phyloP scores from a whole-genome alignment of 352 stramenopile species.

The Globisporangium solare region DNA sequence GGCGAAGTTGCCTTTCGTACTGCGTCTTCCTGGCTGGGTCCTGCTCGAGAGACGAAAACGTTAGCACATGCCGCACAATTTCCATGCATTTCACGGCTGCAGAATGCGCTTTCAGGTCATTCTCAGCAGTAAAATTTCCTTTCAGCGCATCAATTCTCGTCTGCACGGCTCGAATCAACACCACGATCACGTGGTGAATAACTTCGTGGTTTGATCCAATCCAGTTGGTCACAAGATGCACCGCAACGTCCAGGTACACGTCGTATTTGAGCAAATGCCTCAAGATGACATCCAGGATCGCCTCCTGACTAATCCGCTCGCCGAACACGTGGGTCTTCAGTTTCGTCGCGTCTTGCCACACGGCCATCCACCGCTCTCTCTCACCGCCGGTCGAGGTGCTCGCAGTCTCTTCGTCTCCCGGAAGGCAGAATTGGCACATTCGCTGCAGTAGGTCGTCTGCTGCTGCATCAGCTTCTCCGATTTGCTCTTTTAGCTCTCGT shows the following conservation, averaged over 20 bases:
- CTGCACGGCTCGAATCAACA: conserved; percentile 31
- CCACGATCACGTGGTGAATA: conserved; percentile 35
- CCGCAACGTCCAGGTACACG: conserved; percentile 21
- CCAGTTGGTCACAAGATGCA: conserved; percentile 54
- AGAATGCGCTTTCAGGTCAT: conserved; percentile 23
- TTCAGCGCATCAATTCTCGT: conserved; percentile 25
- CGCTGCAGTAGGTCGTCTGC: conserved; percentile 29
- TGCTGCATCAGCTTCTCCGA: conserved; percentile 4
- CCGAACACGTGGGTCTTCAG: conserved; percentile 72
- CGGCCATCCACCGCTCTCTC: conserved; percentile 35
- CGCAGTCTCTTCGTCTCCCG: conserved; percentile 6
- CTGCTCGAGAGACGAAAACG: conserved; percentile 25
- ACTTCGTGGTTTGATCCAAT: conserved; percentile 37
- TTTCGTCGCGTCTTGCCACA: conserved; percentile 60
- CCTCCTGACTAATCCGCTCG: conserved; percentile 46
- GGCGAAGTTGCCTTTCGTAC: conserved; percentile 21
- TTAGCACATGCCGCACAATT: conserved; percentile 30
- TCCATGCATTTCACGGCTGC: conserved; percentile 26
- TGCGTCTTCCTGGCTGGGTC: conserved; percentile 19
- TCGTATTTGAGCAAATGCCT: conserved; percentile 37
- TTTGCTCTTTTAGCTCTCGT: conserved; percentile 18
- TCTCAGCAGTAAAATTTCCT: conserved; percentile 27
- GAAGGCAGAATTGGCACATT: conserved; percentile 45
- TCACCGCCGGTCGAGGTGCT: conserved; percentile 2
- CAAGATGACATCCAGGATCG: conserved; percentile 49